Evolutionary conservation across 2,329 filamentous ascomycete species (phyloP).

Genomic region (Diaporthe humulicola): DNA sequence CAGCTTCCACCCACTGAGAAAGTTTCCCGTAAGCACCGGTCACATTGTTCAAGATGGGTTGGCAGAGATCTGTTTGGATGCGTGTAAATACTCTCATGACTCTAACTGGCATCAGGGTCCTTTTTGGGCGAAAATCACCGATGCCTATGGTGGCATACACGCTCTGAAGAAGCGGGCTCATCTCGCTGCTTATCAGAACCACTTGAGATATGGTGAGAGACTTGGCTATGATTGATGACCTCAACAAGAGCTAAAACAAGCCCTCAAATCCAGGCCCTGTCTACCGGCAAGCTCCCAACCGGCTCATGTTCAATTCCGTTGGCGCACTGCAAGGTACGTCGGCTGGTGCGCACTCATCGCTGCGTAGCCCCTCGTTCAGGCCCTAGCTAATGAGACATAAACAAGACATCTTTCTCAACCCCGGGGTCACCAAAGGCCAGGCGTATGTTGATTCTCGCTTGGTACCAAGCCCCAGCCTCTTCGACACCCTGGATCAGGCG

Average conservation of each 20-base stretch:
- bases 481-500: slow-evolving; percentile 30
- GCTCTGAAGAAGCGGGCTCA: background rate
- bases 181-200: slow-evolving; percentile 11
- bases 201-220: slow-evolving; percentile 19
- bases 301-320: slow-evolving; percentile 22
- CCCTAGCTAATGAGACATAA: background rate
- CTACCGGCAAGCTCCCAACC: slow-evolving; percentile 18
- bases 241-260: background rate
- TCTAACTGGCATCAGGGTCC: background rate
- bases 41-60: background rate
- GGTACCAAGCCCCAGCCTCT: slow-evolving; percentile 9
- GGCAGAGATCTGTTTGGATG: background rate
- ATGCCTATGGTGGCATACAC: slow-evolving; percentile 2
- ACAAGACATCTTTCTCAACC: slow-evolving; percentile 21
- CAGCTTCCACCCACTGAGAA: background rate
- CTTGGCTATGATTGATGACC: background rate
- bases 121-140: slow-evolving; percentile 12
- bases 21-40: background rate
- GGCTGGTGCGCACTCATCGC: background rate
- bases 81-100: background rate
- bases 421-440: slow-evolving; percentile 25
- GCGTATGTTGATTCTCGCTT: slow-evolving; percentile 29
- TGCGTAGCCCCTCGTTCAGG: background rate
- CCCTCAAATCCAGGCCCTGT: slow-evolving; percentile 5
- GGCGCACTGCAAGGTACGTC: slow-evolving; percentile 17